A percentile compares a stretch with the other conserved stretches of the same genome.
phyloP scores from a whole-genome alignment of 73 alveolate genomes.

The Diophrys sp. region DNA sequence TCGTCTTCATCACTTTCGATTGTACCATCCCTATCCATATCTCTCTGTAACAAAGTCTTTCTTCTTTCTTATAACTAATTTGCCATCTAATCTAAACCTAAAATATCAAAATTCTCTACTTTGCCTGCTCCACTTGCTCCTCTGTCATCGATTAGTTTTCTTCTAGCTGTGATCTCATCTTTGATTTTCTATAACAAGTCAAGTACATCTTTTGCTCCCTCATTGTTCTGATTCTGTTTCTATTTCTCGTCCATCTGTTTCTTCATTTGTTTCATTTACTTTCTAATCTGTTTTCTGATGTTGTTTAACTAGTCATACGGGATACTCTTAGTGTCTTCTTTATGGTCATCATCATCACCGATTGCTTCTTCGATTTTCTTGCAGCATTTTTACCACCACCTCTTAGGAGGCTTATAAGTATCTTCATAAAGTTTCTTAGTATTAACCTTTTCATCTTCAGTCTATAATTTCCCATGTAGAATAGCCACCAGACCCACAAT shows the following conservation, averaged over 20 bases:
- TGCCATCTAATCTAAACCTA: no score
- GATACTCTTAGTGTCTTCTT: not conserved
- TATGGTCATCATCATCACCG: not conserved
- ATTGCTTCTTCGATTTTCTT: not conserved
- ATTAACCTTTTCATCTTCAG: no score
- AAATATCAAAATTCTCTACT: no score
- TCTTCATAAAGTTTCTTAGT: not conserved
- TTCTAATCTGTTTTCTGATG: not conserved
- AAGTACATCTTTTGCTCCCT: not conserved
- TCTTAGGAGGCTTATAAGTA: not conserved
- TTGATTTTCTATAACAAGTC: conserved; percentile 8
- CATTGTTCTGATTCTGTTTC: conserved; percentile 8
- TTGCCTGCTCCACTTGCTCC: conserved; percentile 8
- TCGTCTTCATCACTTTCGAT: no score
- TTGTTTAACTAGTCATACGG: not conserved
- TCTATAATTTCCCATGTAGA: not conserved
- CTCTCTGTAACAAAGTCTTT: no score
- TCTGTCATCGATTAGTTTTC: not conserved
- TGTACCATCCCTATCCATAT: no score
- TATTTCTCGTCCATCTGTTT: conserved; percentile 11
- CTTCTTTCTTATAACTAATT: no score
- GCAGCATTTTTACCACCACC: not conserved
- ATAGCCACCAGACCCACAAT: not conserved
- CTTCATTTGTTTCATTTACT: not conserved
- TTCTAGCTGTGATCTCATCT: not conserved